These are phyloP conservation scores for Ogataea chonburiensis DNA, from an alignment of 805 yeast species.

Conservation along the genomic window DNA sequence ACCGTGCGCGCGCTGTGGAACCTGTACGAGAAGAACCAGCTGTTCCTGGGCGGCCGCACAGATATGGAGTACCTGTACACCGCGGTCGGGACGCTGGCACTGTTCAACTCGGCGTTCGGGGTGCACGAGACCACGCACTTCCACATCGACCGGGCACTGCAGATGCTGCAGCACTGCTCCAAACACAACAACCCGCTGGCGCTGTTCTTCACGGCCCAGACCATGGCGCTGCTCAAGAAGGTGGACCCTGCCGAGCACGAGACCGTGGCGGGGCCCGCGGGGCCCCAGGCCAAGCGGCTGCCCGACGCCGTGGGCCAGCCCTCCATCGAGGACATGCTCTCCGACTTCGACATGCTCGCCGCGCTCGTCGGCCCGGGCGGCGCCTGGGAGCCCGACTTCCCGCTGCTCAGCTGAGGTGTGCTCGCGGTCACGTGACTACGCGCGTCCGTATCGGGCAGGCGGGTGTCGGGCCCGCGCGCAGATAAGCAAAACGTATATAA, in stretches of 20 bases:
- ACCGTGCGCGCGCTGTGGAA: slow-evolving; percentile 67
- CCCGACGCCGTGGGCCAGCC: slow-evolving; percentile 1
- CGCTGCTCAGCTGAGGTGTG: slow-evolving; percentile 8
- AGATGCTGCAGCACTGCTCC: slow-evolving; percentile 62
- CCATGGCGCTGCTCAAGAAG: slow-evolving; percentile 3
- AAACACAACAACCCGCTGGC: slow-evolving; percentile 48
- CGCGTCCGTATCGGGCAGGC: slow-evolving; percentile 2
- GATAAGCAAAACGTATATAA: slow-evolving; percentile 2
- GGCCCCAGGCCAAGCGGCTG: neutral
- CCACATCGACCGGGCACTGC: slow-evolving; percentile 66
- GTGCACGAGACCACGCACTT: slow-evolving; percentile 66
- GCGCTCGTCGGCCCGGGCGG: slow-evolving; percentile 12
- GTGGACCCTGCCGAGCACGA: slow-evolving; percentile 7
- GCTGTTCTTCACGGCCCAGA: slow-evolving; percentile 5
- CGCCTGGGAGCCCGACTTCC: slow-evolving; percentile 15
- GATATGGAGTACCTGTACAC: slow-evolving; percentile 76
- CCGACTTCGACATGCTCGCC: slow-evolving; percentile 18
- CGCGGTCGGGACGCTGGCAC: slow-evolving; percentile 61
- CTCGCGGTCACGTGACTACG: slow-evolving; percentile 4
- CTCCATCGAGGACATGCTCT: slow-evolving; percentile 16
- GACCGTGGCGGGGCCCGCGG: slow-evolving; percentile 5
- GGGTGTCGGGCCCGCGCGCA: neutral
- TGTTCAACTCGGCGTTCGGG: slow-evolving; percentile 72
- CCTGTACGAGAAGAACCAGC: slow-evolving; percentile 60
- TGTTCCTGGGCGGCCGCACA: slow-evolving; percentile 72